Base-by-base conservation (phyloP, 129 eudicot genomes). In the Calendula officinalis region DNA sequence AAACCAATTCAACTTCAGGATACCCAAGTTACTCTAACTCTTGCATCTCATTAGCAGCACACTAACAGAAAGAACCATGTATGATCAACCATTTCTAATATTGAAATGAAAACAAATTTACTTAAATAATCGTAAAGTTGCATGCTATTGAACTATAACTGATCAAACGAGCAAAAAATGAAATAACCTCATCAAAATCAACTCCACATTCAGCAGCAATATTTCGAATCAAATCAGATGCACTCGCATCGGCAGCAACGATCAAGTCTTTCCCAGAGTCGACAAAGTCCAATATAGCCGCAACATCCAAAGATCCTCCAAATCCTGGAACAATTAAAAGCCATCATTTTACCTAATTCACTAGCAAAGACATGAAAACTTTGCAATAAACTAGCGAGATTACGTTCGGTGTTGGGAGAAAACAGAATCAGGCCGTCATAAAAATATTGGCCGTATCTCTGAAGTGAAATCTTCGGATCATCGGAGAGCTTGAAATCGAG, bases 231-330 rank as follows among this genome's bases (percentile, higher is more conserved):
- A 82, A 73, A 82, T 91, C 96, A 27, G 98, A 91, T 8, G 96
- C 89, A 66, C 57, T 80, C 9, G 74, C 78, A 87, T 91, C 98
- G 3, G 92, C 96, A 4, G 94, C 90, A 53, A 91, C 70, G 57
- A 91, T 84, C 90, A 91, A 75, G 73, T 91, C 98, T 38, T 80
- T 85, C 22, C 96, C 96, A 3, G 98, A 87, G 68, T 91, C 98
- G 42, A 83, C 98, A 44, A 91, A 91, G 14, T 87, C 94, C 65
- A 87, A 66, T 40, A 91, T 67, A 4, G 84, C 86, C 50, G 82
- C 88, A 70, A 75, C 57, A 78, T 84, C 89, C 65, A 91, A 32
- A 27, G 82, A 75, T 63, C 96, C 98, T 66, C 94, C 98, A 69
- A 91, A 76, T 30, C 96, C 98, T 91, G 37, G 5, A 61, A 37